Percentiles rank a stretch among this genome's conserved stretches.
These are phyloP conservation scores for Kalmusia sp. DNA, from an alignment of 2,329 filamentous ascomycete species.

Conservation along the genomic window DNA sequence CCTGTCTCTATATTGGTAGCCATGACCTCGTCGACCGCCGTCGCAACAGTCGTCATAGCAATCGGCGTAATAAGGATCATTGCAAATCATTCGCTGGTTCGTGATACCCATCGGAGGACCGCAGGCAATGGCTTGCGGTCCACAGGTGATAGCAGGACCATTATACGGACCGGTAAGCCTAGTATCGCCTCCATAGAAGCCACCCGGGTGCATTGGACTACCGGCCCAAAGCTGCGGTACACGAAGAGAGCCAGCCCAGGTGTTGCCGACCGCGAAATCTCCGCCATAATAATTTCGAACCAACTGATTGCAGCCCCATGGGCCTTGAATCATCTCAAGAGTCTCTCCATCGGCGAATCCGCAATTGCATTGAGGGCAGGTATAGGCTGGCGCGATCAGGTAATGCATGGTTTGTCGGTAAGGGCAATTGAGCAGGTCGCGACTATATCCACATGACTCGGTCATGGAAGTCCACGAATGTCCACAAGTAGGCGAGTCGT, in stretches of 20 bases:
- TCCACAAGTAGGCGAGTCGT: conserved; percentile 54
- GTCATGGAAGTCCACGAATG: conserved; percentile 59
- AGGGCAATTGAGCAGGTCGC: conserved; percentile 51
- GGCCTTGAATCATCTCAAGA: conserved; percentile 39
- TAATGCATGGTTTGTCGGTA: conserved; percentile 40
- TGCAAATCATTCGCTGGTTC: conserved; percentile 1
- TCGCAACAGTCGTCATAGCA: neutral
- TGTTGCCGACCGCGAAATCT: conserved; percentile 27
- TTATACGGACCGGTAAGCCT: conserved; percentile 4
- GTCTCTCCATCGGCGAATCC: conserved; percentile 36
- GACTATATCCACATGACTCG: conserved; percentile 50
- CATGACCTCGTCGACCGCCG: neutral
- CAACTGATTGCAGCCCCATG: conserved; percentile 41
- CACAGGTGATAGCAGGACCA: neutral
- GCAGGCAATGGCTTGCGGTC: neutral
- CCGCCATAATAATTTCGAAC: conserved; percentile 38
- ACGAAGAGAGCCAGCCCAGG: conserved; percentile 30
- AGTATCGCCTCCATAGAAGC: neutral
- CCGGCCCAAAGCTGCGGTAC: conserved; percentile 19
- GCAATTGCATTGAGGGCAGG: conserved; percentile 38
- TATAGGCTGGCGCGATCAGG: conserved; percentile 33
- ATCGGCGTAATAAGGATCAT: conserved; percentile 6
- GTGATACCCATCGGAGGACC: neutral
- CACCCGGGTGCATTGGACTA: conserved; percentile 13
- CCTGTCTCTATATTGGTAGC: neutral